Base-by-base conservation (phyloP, 805 yeast genomes). In the Ascoidea asiatica region DNA sequence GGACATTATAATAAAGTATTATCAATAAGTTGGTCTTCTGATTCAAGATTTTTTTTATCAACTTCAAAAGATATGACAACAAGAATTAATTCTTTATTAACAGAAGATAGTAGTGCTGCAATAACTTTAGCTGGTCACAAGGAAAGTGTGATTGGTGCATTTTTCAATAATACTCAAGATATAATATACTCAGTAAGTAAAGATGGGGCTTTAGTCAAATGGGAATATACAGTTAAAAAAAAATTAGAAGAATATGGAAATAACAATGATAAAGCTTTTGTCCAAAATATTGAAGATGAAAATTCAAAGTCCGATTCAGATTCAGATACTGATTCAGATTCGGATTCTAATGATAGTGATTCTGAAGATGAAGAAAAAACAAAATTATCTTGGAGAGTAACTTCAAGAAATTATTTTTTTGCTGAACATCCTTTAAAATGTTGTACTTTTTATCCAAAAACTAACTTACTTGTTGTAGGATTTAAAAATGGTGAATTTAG, bases 201-300 rank as follows among this genome's bases (percentile, higher is more conserved):
- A 60, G 98, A 92, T 57, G 98, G 97, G 45, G 96, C 98, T 0
- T 65, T 90, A 45, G 85, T 89, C 58, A 75, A 75, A 55, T 92
- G 98, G 97, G 88, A 86, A 57, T 92, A 83, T 58, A 72, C 81
- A 2, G 73, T 73, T 47, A 72, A 68, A 49, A 75, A 75, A 43
- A 63, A 68, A 1, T 73, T 69, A 21, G 67, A 64, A 2, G 74
- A 67, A 5, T 66, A 66, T 11, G 67, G 61, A 4, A 75, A 66
- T 3, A 69, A 62, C 1, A 70, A 66, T 5, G 68, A 62, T 15
- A n/a, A n/a, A n/a, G n/a, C n/a, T n/a, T n/a, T n/a, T n/a, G n/a
- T n/a, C n/a, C n/a, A n/a, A n/a, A 66, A 61, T 5, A 65, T 60
- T 15, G 62, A 57, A n/a, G 65, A 60, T 38, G 70, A 66, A 40